A percentile compares a stretch with the other conserved stretches of the same genome.
Evolutionary conservation across 2,329 filamentous ascomycete genomes (phyloP).

Genomic region (Amylocarpus encephaloides): DNA sequence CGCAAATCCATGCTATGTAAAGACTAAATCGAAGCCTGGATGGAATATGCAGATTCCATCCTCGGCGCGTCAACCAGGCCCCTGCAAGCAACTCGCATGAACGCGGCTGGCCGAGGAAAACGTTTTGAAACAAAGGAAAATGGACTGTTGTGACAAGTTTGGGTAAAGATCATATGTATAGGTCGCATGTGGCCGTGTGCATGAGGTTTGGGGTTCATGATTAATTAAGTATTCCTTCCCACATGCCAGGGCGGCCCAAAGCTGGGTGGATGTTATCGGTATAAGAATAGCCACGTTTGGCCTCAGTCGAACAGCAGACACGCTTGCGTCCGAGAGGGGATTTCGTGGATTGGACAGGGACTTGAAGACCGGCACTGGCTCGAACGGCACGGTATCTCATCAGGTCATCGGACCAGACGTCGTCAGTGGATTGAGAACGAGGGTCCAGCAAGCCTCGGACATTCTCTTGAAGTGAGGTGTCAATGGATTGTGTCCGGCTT

Average conservation of each 20-base stretch:
- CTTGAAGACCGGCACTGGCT: conserved; percentile 34
- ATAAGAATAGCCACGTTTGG: conserved; percentile 41
- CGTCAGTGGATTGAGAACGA: conserved; percentile 21
- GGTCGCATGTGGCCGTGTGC: conserved; percentile 3
- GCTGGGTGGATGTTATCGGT: conserved; percentile 41
- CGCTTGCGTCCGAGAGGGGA: conserved; percentile 49
- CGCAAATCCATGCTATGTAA: neutral
- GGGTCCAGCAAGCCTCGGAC: conserved; percentile 55
- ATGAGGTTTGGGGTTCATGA: neutral
- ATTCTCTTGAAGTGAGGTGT: conserved; percentile 58
- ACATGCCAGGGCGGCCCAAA: conserved; percentile 56
- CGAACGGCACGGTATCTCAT: conserved; percentile 34
- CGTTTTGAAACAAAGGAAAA: conserved; percentile 9
- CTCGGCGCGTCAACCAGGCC: neutral
- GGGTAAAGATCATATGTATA: conserved; percentile 10
- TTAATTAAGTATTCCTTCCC: conserved; percentile 54
- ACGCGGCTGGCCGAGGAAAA: neutral
- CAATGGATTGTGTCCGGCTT: conserved; percentile 51
- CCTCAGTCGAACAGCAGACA: conserved; percentile 59
- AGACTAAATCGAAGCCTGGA: neutral
- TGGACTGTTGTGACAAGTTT: conserved; percentile 12
- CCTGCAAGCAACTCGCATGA: neutral
- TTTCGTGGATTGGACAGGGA: conserved; percentile 39
- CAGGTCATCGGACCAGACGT: conserved; percentile 24
- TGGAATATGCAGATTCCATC: neutral